Evolutionary conservation across 768 basidiomycete genomes (phyloP), one percentile per base, ranked within the genome.

Genomic region (Rhodotorula kratochvilovae): DNA sequence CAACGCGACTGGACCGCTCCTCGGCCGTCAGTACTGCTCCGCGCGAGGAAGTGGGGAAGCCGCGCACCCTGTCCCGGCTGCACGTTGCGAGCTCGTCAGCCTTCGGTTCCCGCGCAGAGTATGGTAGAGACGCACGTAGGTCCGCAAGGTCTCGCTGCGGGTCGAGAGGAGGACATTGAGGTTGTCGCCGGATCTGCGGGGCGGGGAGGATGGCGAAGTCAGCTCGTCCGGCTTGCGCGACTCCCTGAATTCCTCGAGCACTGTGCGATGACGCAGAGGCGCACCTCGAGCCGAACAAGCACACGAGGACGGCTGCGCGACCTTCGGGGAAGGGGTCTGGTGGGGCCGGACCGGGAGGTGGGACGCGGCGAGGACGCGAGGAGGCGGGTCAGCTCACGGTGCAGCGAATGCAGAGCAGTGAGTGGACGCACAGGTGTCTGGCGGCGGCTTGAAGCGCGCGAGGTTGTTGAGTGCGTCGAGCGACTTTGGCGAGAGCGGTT

Each of bases 141-240:
- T 66, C 27, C 73, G 43, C 48, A 74, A 21, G 0, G 7, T 27
- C 19, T 48, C 50, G 31, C 66, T 65, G 12, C 73, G 58, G 7
- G 73, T 74, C 39, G 69, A 63, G 29, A 74, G 60, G 25, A 74
- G 31, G 11, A 74, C 73, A 31, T 74, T 74, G 16, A 74, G 63
- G 53, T 71, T 71, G 50, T 39, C 19, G 21, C 73, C 73, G 29
- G 61, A 35, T 16, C 51, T 53, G 48, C 27, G 25, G 12, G 29
- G 25, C 27, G 61, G 50, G 39, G 33, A 21, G 27, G 36, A 17
- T 15, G 27, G 6, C 39, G 46, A 21, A 31, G 13, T 25, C 27
- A 35, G 17, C 27, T 62, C 15, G 15, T 17, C 8, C 19, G 46
- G 21, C 16, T 7, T 19, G 36, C 10, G 56, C 23, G n/a, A n/a